Evolutionary conservation across 148 eudicot genomes (phyloP).

Genomic region (Vaccinium myrtillus): DNA sequence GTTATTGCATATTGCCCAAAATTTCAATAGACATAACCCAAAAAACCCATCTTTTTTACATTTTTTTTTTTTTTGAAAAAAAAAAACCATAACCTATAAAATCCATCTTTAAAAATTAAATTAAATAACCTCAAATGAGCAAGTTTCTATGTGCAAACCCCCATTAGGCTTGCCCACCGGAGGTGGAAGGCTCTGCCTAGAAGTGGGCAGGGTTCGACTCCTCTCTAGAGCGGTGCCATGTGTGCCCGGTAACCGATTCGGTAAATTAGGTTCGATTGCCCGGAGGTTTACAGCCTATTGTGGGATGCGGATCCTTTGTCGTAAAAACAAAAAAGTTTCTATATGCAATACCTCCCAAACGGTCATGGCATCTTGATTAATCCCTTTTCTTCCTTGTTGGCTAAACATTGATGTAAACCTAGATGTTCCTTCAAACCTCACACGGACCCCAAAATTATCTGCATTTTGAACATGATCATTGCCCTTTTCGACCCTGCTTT

Average conservation of each 20-base stretch:
- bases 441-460: constrained; percentile 43
- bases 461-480: constrained; percentile 25
- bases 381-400: constrained; percentile 75
- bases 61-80: not conserved
- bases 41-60: not conserved
- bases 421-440: constrained; percentile 62
- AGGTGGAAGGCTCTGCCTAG: no score
- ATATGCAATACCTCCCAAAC: constrained; percentile 74
- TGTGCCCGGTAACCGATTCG: no score
- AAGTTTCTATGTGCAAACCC: not conserved
- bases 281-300: no score
- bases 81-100: not conserved
- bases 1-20: not conserved
- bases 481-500: constrained; percentile 20
- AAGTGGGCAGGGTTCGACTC: no score
- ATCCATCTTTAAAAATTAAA: not conserved
- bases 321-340: not conserved
- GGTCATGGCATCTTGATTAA: constrained; percentile 90
- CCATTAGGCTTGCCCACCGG: no score
- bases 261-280: no score
- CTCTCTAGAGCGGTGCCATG: no score
- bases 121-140: not conserved
- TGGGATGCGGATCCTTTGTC: no score
- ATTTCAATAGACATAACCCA: not conserved
- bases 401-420: constrained; percentile 57